Conservation (phyloP, 148 eudicot genomes). For the Hydrangea macrophylla region DNA sequence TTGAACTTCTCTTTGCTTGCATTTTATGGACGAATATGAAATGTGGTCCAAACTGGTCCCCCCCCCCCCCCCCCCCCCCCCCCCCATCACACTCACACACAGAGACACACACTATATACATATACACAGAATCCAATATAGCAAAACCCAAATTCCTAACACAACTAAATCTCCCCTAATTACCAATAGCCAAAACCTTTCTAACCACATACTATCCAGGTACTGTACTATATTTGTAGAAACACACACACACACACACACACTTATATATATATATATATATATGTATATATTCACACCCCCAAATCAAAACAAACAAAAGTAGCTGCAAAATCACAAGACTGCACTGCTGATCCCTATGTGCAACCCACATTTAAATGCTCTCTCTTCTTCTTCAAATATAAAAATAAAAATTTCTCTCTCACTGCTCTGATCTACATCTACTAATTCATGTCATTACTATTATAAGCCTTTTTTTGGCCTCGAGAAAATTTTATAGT, state of each 20-base stretch:
- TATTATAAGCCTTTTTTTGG: not conserved
- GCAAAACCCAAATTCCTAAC: constrained; percentile 2
- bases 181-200: not conserved
- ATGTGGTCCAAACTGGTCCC: constrained; percentile 8
- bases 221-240: too few relatives aligned
- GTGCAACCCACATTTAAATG: not conserved
- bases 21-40: constrained; percentile 1
- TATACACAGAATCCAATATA: not conserved
- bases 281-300: too few relatives aligned
- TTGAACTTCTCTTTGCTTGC: not conserved
- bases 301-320: not conserved
- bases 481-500: constrained; percentile 1
- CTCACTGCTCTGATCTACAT: constrained; percentile 7
- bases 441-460: not conserved
- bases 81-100: too few relatives aligned
- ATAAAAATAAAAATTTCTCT: too few relatives aligned
- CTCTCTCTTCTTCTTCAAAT: not conserved
- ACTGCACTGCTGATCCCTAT: not conserved
- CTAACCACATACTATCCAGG: not conserved
- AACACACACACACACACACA: too few relatives aligned
- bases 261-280: too few relatives aligned
- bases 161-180: not conserved
- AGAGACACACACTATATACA: too few relatives aligned
- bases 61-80: not conserved
- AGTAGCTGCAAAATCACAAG: not conserved